These are phyloP conservation scores for Graphilbum sp. DNA, from an alignment of 2,329 filamentous ascomycete genomes.

Conservation along the genomic window DNA sequence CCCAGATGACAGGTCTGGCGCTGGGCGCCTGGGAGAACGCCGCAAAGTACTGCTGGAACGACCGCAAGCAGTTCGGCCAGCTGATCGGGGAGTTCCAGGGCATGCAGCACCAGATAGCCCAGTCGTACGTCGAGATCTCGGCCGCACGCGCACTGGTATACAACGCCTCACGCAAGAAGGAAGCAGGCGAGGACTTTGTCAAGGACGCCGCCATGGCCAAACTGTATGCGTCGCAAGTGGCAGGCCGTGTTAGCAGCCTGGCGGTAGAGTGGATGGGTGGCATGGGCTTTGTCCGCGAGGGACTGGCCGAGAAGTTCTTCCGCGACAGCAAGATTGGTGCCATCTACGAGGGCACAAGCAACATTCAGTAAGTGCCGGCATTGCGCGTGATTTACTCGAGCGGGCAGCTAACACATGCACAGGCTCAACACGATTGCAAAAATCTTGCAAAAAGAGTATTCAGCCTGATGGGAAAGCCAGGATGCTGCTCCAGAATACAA, in stretches of 20 bases:
- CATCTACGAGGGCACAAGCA: slow-evolving; percentile 87
- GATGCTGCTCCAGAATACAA: no score
- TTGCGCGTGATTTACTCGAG: no score
- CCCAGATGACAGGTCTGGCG: slow-evolving; percentile 95
- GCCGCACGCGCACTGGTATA: slow-evolving; percentile 86
- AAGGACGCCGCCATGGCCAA: slow-evolving; percentile 97
- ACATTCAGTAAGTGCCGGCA: slow-evolving; percentile 51
- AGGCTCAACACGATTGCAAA: slow-evolving; percentile 49
- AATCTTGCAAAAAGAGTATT: slow-evolving; percentile 45
- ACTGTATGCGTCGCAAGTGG: slow-evolving; percentile 84
- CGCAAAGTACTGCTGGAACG: slow-evolving; percentile 90
- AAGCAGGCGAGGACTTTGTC: slow-evolving; percentile 90
- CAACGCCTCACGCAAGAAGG: slow-evolving; percentile 96
- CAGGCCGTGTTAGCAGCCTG: slow-evolving; percentile 65
- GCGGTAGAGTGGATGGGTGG: slow-evolving; percentile 99
- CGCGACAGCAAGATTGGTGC: slow-evolving; percentile 96
- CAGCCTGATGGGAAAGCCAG: slow-evolving; percentile 11
- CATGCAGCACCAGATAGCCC: slow-evolving; percentile 97
- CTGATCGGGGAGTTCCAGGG: slow-evolving; percentile 94
- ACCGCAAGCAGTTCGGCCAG: slow-evolving; percentile 90
- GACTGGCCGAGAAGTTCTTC: slow-evolving; percentile 95
- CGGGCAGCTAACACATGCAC: no score
- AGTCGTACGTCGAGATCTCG: slow-evolving; percentile 84
- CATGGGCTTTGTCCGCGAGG: slow-evolving; percentile 96
- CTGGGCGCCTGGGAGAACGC: slow-evolving; percentile 93